Base-by-base conservation (phyloP, 345 rosid genomes). In the Theobroma cacao region DNA sequence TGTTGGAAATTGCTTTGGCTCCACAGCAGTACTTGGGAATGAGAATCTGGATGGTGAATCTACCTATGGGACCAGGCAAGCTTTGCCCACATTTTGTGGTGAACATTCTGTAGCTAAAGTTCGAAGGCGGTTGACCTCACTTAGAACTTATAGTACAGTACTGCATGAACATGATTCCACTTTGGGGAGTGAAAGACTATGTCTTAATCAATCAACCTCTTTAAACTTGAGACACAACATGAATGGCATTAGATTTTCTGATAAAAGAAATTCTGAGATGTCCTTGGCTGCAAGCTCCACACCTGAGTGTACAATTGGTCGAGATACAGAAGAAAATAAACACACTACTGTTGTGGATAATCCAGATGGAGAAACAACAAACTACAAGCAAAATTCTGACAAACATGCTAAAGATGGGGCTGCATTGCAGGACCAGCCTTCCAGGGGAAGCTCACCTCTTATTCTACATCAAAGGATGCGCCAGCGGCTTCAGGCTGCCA, bases 81-180 rank as follows among this genome's bases (percentile, higher is more conserved):
- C 47, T 83, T 69, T 45, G 48, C 52, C 83, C 31, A 33, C 61
- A 67, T 28, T 40, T 64, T 30, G 43, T 47, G 78, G 75, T n/a
- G 77, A 81, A 17, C 45, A 38, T 80, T 81, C 59, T 33, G 80
- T 48, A 56, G 50, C 77, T 15, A 75, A 71, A 63, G 84, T 82
- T 80, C 77, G 55, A 78, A 86, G 89, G 80, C 78, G 41, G 66
- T 60, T 78, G 30, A 75, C 86, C 55, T 81, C 83, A 50, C 86
- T 89, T 61, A 88, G 81, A 77, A 77, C 73, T 77, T 86, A 85
- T 79, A 87, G 91, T 80, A 82, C 75, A 47, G 33, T 79, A 33
- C 56, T 66, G 63, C 79, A 80, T 55, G 84, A 82, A 53, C 40
- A 60, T 47, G 70, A 79, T 41, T 33, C 76, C 20, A 43, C n/a